Percentiles rank a stretch among this genome's conserved stretches.
Evolutionary conservation across 208 protist genomes (phyloP).

Genomic region (Naegleria gruberi): DNA sequence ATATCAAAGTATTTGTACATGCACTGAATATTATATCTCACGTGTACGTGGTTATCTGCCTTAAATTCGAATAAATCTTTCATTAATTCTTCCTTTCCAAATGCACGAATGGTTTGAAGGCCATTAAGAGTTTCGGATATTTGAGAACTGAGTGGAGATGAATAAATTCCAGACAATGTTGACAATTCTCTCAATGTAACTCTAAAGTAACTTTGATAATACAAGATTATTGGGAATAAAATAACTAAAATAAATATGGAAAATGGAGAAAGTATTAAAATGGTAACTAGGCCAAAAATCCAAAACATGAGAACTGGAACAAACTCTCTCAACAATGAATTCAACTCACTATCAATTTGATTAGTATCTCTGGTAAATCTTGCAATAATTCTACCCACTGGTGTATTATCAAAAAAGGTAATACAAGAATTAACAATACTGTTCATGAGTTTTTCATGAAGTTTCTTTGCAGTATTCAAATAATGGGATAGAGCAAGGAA

Average conservation of each 20-base stretch:
- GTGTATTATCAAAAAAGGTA: constrained; percentile 57
- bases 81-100: background rate
- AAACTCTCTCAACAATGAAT: background rate
- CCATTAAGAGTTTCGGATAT: constrained; percentile 60
- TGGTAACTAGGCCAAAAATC: background rate
- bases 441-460: background rate
- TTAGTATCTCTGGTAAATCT: constrained; percentile 54
- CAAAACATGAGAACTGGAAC: background rate
- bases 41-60: background rate
- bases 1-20: background rate
- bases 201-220: constrained; percentile 1
- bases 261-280: background rate
- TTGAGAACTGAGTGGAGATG: constrained; percentile 42
- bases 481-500: background rate
- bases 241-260: background rate
- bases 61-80: background rate
- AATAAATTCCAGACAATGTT: background rate
- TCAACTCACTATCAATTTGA: constrained; percentile 30
- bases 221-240: background rate
- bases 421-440: constrained; percentile 40
- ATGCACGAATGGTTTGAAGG: constrained; percentile 54
- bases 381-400: constrained; percentile 53
- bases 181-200: constrained; percentile 11
- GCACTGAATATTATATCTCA: background rate
- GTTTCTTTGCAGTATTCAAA: background rate